Evolutionary conservation across 2,329 filamentous ascomycete genomes (phyloP).

Genomic region (Colletotrichum echinochloae): DNA sequence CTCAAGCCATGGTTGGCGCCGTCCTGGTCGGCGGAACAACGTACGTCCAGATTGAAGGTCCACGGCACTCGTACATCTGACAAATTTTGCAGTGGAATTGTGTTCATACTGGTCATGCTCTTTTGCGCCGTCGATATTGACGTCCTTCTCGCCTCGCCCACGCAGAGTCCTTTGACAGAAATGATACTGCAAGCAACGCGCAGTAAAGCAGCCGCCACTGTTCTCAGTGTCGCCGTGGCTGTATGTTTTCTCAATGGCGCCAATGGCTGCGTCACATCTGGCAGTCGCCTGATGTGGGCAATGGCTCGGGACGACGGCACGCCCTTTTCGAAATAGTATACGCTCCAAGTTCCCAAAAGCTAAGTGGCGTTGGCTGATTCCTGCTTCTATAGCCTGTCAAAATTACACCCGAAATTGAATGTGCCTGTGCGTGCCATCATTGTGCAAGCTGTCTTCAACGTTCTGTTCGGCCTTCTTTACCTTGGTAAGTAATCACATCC

Average conservation of each 20-base stretch:
- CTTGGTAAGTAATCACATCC: conserved; percentile 46
- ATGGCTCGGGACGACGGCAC: conserved; percentile 53
- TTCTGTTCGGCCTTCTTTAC: conserved; percentile 60
- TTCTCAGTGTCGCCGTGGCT: conserved; percentile 47
- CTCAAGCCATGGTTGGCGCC: conserved; percentile 50
- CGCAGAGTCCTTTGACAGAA: conserved; percentile 58
- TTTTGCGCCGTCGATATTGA: conserved; percentile 57
- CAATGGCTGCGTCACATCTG: conserved; percentile 50
- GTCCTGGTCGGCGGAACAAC: conserved; percentile 58
- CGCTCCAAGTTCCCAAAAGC: not conserved
- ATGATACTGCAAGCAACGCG: conserved; percentile 50
- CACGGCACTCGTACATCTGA: not conserved
- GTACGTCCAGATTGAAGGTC: not conserved
- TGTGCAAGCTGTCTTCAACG: conserved; percentile 56
- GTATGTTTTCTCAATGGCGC: conserved; percentile 48
- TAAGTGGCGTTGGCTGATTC: not conserved
- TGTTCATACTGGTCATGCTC: conserved; percentile 56
- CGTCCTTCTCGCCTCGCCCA: conserved; percentile 52
- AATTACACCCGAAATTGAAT: conserved; percentile 53
- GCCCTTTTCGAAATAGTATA: conserved; percentile 27
- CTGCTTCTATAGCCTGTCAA: conserved; percentile 22
- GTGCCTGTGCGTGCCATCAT: conserved; percentile 57
- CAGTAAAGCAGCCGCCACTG: conserved; percentile 44
- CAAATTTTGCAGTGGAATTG: conserved; percentile 48
- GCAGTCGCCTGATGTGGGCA: conserved; percentile 53